Percentiles rank a stretch among this genome's conserved stretches.
Conservation (phyloP, 1,139 yeast genomes). For the Taphrina sp. region DNA sequence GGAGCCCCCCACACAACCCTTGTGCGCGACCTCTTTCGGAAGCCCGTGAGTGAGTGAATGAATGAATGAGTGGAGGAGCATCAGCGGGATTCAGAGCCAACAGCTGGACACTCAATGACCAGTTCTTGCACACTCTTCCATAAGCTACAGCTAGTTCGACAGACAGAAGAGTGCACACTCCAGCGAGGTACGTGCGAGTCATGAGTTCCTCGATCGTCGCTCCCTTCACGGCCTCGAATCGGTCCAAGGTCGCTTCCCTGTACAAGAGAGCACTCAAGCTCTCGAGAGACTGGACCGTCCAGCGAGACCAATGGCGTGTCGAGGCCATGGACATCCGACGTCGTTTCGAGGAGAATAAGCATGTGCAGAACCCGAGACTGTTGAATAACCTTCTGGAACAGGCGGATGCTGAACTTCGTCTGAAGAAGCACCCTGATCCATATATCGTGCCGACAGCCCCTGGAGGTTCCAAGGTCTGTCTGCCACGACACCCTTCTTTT, state of each 20-base stretch:
- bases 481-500: not conserved
- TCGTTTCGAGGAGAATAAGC: slow-evolving; percentile 37
- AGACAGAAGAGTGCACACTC: too few relatives aligned
- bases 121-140: too few relatives aligned
- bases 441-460: slow-evolving; percentile 31
- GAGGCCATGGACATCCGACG: slow-evolving; percentile 36
- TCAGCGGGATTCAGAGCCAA: too few relatives aligned
- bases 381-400: slow-evolving; percentile 28
- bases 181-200: not conserved
- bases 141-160: too few relatives aligned
- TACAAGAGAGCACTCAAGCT: slow-evolving; percentile 36
- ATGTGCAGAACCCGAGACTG: slow-evolving; percentile 35
- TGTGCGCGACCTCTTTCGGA: too few relatives aligned
- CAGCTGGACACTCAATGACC: too few relatives aligned
- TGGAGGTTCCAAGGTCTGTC: slow-evolving; percentile 24
- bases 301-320: slow-evolving; percentile 36
- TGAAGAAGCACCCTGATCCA: slow-evolving; percentile 34
- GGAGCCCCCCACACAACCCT: too few relatives aligned
- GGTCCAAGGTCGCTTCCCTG: slow-evolving; percentile 34
- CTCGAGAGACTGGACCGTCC: slow-evolving; percentile 37
- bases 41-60: too few relatives aligned
- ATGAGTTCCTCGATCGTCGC: slow-evolving; percentile 21
- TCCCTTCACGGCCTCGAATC: slow-evolving; percentile 36
- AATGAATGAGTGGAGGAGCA: too few relatives aligned
- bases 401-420: slow-evolving; percentile 26